These are phyloP conservation scores for Stereocaulon alpinum DNA, from an alignment of 495 filamentous ascomycete species.

Conservation along the genomic window DNA sequence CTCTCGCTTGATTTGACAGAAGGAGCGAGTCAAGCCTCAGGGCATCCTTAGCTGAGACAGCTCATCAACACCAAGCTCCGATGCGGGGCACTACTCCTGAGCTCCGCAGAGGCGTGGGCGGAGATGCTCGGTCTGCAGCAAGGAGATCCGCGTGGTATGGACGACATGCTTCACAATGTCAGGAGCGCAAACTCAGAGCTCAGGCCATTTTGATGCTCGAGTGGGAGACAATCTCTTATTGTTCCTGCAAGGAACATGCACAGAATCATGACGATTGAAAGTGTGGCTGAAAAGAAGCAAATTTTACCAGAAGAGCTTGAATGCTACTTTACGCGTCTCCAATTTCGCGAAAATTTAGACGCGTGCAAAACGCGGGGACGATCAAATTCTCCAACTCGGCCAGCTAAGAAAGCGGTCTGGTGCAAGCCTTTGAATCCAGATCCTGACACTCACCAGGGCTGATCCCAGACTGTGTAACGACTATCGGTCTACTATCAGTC, in stretches of 20 bases:
- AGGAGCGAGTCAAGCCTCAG: conserved; percentile 9
- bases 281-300: conserved; percentile 1
- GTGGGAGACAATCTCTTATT: not conserved
- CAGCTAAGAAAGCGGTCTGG: not conserved
- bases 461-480: conserved; percentile 1
- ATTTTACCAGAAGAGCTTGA: not conserved
- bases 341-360: conserved; percentile 4
- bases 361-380: conserved; percentile 12
- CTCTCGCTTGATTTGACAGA: not conserved
- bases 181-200: not conserved
- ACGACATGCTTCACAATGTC: not conserved
- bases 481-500: not conserved
- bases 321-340: conserved; percentile 8
- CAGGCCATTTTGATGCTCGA: not conserved
- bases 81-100: conserved; percentile 9
- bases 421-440: conserved; percentile 9
- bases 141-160: not conserved
- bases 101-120: conserved; percentile 5
- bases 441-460: conserved; percentile 10
- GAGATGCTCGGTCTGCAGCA: not conserved
- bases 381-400: conserved; percentile 1
- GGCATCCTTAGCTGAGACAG: conserved; percentile 4
- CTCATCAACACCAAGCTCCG: conserved; percentile 2
- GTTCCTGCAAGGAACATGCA: not conserved
- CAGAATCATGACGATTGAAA: conserved; percentile 1